Percentiles rank a stretch among this genome's conserved stretches.
Evolutionary conservation across 2,329 filamentous ascomycete genomes (phyloP).

Genomic region (Fusarium sp.): DNA sequence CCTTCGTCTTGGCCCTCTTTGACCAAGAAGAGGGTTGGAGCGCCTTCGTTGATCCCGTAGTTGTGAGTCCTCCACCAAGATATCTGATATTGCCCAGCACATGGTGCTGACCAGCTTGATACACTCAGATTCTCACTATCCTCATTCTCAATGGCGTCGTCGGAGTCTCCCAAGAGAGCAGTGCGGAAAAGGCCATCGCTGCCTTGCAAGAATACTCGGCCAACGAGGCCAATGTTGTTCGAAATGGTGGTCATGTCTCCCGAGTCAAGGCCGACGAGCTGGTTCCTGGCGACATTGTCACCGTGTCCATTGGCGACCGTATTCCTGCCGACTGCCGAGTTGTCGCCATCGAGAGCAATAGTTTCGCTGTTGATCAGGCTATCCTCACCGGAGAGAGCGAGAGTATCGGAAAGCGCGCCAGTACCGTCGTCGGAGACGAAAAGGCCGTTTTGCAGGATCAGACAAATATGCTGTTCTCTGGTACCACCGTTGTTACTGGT

Average conservation of each 20-base stretch:
- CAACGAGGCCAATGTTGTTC: conserved; percentile 94
- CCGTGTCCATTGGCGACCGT: conserved; percentile 89
- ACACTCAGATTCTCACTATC: conserved; percentile 87
- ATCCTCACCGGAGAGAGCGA: conserved; percentile 98
- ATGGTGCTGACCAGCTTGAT: conserved; percentile 15
- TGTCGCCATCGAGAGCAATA: conserved; percentile 93
- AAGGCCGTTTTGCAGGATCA: conserved; percentile 97
- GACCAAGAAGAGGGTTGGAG: conserved; percentile 96
- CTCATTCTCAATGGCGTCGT: conserved; percentile 96
- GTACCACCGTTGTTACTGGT: conserved; percentile 95
- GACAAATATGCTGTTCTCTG: conserved; percentile 97
- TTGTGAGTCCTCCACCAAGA: conserved; percentile 71
- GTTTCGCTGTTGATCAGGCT: conserved; percentile 95
- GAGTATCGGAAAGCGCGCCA: conserved; percentile 88
- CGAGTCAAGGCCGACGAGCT: conserved; percentile 96
- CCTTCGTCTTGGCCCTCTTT: conserved; percentile 91
- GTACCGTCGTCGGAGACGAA: conserved; percentile 74
- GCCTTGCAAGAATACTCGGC: conserved; percentile 99
- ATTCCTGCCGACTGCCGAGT: conserved; percentile 95
- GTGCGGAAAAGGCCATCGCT: conserved; percentile 97
- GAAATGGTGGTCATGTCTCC: conserved; percentile 80
- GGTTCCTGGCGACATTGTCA: conserved; percentile 93
- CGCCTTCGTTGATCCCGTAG: conserved; percentile 94
- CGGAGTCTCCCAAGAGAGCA: conserved; percentile 98
- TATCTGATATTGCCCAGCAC: not conserved